Evolutionary conservation across 2,329 filamentous ascomycete species (phyloP), one percentile per base, ranked within the genome.

Genomic region (Corynespora cassiicola): DNA sequence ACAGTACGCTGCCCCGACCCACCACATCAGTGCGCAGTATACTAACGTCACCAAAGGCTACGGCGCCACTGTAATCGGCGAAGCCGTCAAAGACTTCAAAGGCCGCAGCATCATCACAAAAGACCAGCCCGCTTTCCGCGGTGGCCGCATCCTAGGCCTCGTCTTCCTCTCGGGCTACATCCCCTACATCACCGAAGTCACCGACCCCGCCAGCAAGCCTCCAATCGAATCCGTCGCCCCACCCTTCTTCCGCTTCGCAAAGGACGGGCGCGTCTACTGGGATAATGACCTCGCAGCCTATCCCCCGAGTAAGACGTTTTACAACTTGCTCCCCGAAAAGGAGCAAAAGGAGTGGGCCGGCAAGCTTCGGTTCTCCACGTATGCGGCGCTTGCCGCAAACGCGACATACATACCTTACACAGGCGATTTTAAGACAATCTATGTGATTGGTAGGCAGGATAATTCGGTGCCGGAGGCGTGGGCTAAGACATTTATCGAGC

Each of bases 351-450:
- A 43, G 27, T 55, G 45, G 41, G 15, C 41, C 5, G 17, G 28
- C 5, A 38, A 48, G 27, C 45, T 63, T 12, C 14, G 30, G 6
- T 48, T 45, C 25, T 52, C 51, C 8, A 49, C 42, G 18, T 61
- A 54, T 32, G 42, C 31, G 2, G 57, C 55, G 5, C 36, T 56
- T 12, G 49, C 50, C n/a, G 56, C 54, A 2, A 54, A 42, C 0
- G 50, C 47, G 9, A 50, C 44, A 1, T 60, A 57, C 33, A 50
- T 63, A 7, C 54, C 57, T 2, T 63, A 57, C 23, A 47, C 42
- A 6, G 58, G 58, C 15, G 53, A 47, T 20, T 58, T 60, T 31
- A 37, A 45, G 23, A 45, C 42, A 8, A 18, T 52, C 18, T 63
- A 58, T 32, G 47, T 62, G 6, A 30, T 56, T 14, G 49, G 49